Percentiles rank a stretch among this genome's conserved stretches.
Conservation (phyloP, 306 rosid genomes). For the Inga leiocalycina region DNA sequence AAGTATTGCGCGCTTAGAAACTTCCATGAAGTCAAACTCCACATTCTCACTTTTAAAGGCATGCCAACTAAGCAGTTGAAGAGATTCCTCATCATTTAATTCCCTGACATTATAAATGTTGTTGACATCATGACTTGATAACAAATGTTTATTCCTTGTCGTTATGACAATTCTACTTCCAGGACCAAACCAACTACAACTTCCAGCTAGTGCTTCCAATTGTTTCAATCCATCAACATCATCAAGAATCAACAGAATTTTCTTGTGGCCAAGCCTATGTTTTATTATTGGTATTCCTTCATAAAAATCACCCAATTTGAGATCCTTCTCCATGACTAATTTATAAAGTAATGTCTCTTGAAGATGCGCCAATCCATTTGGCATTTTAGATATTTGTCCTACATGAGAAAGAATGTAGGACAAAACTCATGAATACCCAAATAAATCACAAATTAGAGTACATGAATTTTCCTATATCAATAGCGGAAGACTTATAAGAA, state of each 20-base stretch:
- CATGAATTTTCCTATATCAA: no score
- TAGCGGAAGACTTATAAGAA: no score
- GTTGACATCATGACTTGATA: not conserved
- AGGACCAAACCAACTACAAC: not conserved
- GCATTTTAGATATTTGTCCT: not conserved
- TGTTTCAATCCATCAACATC: not conserved
- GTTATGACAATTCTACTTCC: not conserved
- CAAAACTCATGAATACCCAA: no score
- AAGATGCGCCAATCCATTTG: not conserved
- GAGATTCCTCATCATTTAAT: not conserved
- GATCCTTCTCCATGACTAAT: not conserved
- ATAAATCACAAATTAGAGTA: no score
- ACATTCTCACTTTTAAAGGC: not conserved
- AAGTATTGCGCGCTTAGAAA: not conserved
- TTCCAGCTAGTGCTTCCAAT: not conserved
- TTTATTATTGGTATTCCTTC: not conserved
- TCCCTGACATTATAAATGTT: not conserved
- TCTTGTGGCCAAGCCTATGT: not conserved
- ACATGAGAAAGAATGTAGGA: not conserved
- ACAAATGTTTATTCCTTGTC: not conserved
- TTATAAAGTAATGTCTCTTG: not conserved
- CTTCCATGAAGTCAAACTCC: not conserved
- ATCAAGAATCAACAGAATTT: not conserved
- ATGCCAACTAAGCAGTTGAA: conserved; percentile 15
- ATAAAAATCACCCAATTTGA: not conserved